phyloP scores from a whole-genome alignment of 192 early-diverging fungal genomes.

The Jimgerdemannia lactiflua region DNA sequence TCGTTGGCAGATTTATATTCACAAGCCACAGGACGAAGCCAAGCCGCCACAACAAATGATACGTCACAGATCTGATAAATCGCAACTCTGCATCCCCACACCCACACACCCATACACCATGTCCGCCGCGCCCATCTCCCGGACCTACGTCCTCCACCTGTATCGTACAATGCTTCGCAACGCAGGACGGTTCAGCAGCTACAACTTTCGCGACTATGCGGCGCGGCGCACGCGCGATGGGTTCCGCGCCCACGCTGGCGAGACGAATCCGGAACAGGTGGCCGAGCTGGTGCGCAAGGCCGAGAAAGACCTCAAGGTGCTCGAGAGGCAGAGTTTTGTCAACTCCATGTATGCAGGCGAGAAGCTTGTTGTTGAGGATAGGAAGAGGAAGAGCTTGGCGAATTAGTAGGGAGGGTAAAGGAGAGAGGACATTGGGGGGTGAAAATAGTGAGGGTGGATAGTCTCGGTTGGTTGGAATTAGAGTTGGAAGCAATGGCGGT shows the following conservation, averaged over 20 bases:
- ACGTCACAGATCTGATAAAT: not conserved
- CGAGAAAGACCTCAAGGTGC: conserved; percentile 64
- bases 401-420: not conserved
- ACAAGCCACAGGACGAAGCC: not conserved
- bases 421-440: no score
- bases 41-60: not conserved
- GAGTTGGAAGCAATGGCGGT: no score
- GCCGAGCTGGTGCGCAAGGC: conserved; percentile 54
- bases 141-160: conserved; percentile 64
- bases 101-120: conserved; percentile 1
- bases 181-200: conserved; percentile 69
- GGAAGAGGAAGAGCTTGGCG: not conserved
- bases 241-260: conserved; percentile 60
- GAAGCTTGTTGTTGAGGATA: conserved; percentile 65
- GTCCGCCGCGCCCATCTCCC: conserved; percentile 28
- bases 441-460: no score
- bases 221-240: conserved; percentile 75
- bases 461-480: no score
- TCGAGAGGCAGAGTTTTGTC: conserved; percentile 73
- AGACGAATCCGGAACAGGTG: conserved; percentile 56
- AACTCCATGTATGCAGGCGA: conserved; percentile 69
- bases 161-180: conserved; percentile 77
- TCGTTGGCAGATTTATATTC: no score
- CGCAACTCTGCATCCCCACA: no score
- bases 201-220: conserved; percentile 91